These are phyloP conservation scores for Parasitella parasitica DNA, from an alignment of 371 early-diverging fungal species.

Conservation along the genomic window DNA sequence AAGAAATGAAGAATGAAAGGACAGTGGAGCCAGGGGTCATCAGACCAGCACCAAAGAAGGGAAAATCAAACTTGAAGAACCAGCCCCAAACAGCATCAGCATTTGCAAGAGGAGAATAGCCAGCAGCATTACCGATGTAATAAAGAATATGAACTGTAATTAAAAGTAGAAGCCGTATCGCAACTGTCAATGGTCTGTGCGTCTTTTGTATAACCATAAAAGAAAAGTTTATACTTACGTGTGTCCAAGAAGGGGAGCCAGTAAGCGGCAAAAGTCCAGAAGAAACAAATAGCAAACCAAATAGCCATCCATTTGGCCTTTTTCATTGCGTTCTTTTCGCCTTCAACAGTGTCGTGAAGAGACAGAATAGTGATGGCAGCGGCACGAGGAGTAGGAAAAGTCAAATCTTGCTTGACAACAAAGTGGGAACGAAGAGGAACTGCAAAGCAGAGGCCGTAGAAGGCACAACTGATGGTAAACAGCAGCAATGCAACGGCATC, in stretches of 20 bases:
- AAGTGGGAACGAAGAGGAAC: conserved; percentile 73
- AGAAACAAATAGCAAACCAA: conserved; percentile 47
- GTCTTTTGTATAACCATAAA: background rate
- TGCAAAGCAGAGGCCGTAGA: conserved; percentile 76
- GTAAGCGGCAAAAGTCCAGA: conserved; percentile 51
- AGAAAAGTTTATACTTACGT: too few species aligned
- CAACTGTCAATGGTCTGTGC: background rate
- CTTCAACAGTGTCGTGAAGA: conserved; percentile 54
- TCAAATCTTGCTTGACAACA: conserved; percentile 67
- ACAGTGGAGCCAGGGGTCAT: conserved; percentile 65
- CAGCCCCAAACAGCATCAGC: conserved; percentile 64
- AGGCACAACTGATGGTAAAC: conserved; percentile 61
- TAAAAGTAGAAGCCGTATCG: too few species aligned
- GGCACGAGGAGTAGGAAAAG: conserved; percentile 73
- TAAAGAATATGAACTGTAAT: conserved; percentile 60
- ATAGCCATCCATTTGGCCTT: conserved; percentile 53
- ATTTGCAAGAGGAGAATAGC: conserved; percentile 40
- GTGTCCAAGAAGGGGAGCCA: conserved; percentile 59
- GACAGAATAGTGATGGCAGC: conserved; percentile 68
- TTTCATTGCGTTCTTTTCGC: conserved; percentile 40
- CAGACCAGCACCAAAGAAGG: conserved; percentile 74
- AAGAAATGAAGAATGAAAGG: conserved; percentile 56
- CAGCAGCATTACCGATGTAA: conserved; percentile 56
- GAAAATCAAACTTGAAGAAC: conserved; percentile 52
- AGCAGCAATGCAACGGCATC: conserved; percentile 53